Conservation (phyloP, 2,329 filamentous ascomycete species). For the Stylonectria norvegica region DNA sequence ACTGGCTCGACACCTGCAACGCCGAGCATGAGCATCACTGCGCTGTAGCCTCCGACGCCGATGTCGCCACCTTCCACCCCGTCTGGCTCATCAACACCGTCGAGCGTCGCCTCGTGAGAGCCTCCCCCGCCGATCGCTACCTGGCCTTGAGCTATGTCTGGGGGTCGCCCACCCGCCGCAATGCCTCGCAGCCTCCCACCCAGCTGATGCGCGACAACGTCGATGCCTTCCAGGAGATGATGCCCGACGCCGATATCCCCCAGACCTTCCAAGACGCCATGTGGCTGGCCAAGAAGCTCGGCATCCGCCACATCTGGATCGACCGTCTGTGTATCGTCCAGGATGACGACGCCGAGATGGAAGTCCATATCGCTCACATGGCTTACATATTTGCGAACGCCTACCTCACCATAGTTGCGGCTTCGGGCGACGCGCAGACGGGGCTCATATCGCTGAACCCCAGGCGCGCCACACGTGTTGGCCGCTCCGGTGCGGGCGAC, state of each 20-base stretch:
- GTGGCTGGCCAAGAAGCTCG: conserved; percentile 42
- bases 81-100: conserved; percentile 41
- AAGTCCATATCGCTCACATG: conserved; percentile 43
- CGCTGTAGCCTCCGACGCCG: conserved; percentile 24
- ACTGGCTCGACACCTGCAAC: conserved; percentile 44
- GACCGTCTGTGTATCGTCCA: conserved; percentile 46
- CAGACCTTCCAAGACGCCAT: conserved; percentile 44
- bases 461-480: conserved; percentile 27
- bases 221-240: conserved; percentile 32
- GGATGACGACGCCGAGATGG: conserved; percentile 39
- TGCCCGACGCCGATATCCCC: conserved; percentile 39
- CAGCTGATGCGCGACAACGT: conserved; percentile 37
- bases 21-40: conserved; percentile 42
- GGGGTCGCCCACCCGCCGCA: conserved; percentile 29
- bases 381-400: conserved; percentile 44
- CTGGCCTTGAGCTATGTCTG: conserved; percentile 47
- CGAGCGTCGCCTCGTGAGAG: conserved; percentile 37
- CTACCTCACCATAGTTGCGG: conserved; percentile 43
- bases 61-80: conserved; percentile 36
- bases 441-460: conserved; percentile 38
- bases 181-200: conserved; percentile 23
- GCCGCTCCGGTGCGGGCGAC: conserved; percentile 23
- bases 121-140: conserved; percentile 39
- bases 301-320: conserved; percentile 44
- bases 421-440: conserved; percentile 37